These are phyloP conservation scores for Fusarium sambucinum DNA, from an alignment of 2,329 filamentous ascomycete species.

Conservation along the genomic window DNA sequence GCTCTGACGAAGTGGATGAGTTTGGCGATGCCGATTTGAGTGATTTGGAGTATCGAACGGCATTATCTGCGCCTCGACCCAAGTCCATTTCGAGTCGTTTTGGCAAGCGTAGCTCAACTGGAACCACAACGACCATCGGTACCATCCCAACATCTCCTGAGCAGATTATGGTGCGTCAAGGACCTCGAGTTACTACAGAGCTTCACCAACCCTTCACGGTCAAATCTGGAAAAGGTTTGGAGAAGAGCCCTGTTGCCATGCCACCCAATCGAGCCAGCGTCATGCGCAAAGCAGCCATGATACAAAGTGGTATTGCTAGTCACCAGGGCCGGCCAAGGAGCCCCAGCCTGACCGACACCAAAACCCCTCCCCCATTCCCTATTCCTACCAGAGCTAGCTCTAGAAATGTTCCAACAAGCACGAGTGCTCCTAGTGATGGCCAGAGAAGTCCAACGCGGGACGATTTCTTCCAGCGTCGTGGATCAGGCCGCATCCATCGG, in stretches of 20 bases:
- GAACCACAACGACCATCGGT: slow-evolving; percentile 47
- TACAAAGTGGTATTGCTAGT: slow-evolving; percentile 79
- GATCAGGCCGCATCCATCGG: slow-evolving; percentile 62
- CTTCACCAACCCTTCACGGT: slow-evolving; percentile 59
- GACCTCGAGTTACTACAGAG: slow-evolving; percentile 54
- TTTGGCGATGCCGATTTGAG: slow-evolving; percentile 71
- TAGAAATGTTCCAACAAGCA: slow-evolving; percentile 74
- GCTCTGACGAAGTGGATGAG: slow-evolving; percentile 74
- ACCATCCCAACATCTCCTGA: slow-evolving; percentile 60
- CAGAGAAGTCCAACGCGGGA: slow-evolving; percentile 79
- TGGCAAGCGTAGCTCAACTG: slow-evolving; percentile 58
- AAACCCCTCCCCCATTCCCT: slow-evolving; percentile 87
- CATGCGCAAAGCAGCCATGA: slow-evolving; percentile 83
- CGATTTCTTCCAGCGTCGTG: slow-evolving; percentile 68
- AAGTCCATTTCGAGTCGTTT: slow-evolving; percentile 54
- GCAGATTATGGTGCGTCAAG: slow-evolving; percentile 50
- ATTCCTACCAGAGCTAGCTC: slow-evolving; percentile 93
- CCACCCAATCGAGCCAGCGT: slow-evolving; percentile 65
- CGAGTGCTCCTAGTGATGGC: slow-evolving; percentile 77
- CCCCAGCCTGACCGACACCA: slow-evolving; percentile 71
- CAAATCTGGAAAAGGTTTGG: slow-evolving; percentile 53
- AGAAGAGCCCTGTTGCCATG: slow-evolving; percentile 55
- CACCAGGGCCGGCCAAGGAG: slow-evolving; percentile 74
- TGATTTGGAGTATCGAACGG: slow-evolving; percentile 76
- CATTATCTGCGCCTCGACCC: slow-evolving; percentile 72